phyloP scores from a whole-genome alignment of 768 basidiomycete species.

The Collybia nuda region DNA sequence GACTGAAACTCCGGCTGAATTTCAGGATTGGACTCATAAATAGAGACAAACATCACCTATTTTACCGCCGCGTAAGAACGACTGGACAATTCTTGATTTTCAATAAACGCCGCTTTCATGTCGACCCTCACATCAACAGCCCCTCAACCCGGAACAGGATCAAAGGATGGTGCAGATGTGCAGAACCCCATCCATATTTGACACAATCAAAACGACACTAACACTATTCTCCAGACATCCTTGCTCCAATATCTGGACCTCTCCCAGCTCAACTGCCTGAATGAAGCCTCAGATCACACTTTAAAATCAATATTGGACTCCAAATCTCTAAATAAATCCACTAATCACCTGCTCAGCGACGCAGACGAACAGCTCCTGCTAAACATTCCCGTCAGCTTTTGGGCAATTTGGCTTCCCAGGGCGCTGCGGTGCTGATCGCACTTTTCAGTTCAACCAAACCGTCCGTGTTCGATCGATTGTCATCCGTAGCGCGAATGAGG shows the following conservation, averaged over 20 bases:
- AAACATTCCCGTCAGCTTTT: constrained; percentile 56
- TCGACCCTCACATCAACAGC: not conserved
- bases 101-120: not conserved
- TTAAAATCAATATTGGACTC: constrained; percentile 48
- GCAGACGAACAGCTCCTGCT: constrained; percentile 73
- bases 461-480: constrained; percentile 64
- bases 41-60: too few relatives aligned
- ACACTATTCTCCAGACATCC: constrained; percentile 37
- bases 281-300: constrained; percentile 54
- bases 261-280: constrained; percentile 66
- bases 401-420: not conserved
- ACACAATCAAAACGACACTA: not conserved
- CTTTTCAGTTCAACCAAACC: constrained; percentile 64
- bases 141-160: not conserved
- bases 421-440: not conserved
- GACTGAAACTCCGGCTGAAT: too few relatives aligned
- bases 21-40: too few relatives aligned
- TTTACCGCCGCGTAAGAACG: too few relatives aligned
- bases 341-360: constrained; percentile 60
- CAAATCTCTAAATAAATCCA: constrained; percentile 43
- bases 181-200: not conserved
- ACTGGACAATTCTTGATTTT: too few relatives aligned
- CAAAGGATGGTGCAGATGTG: not conserved
- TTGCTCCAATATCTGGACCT: constrained; percentile 59
- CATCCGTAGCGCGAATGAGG: constrained; percentile 36